Base-by-base conservation (phyloP, 1,284 basidiomycete genomes). In the Ceraceosorus guamensis region DNA sequence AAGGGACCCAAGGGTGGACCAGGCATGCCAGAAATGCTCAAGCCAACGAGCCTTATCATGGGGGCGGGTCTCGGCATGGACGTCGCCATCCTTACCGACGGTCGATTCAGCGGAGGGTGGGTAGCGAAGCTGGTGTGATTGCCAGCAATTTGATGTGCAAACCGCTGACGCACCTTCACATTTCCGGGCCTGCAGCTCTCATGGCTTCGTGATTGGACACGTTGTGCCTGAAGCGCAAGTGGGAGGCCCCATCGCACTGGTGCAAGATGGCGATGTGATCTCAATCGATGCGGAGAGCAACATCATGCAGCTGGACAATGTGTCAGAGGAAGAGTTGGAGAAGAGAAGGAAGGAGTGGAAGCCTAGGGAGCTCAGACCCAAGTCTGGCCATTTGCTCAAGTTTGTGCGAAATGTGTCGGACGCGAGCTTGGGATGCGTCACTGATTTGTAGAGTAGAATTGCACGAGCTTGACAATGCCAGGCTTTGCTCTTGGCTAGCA, bases 401-500 rank as follows among this genome's bases (percentile, higher is more conserved):
- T 74, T 71, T 48, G 60, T 65, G 10, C 65, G 67, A 48, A 70
- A 73, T 48, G 77, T 78, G 6, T 51, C 62, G 11, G 91, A 97
- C 76, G 92, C 90, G 16, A 88, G 86, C 72, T 84, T 83, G 37
- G 91, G 90, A 5, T 91, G 89, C 72, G 84, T 92, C 65, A 92
- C 89, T 43, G 90, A 92, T 76, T 82, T 83, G 46, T 89, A 59
- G 50, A 51, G 14, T 30, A 24, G 45, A 7, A 92, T 8, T 91
- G 84, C 76, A 91, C 88, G 88, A 92, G 73, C 44, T 50, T 13
- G 32, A 30, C 32, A 24, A 24, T 24, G 24, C 24, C 24, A 24
- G 24, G 24, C 24, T 24, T 24, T 3, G 24, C 24, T 24, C 24
- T 24, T 24, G 24, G 24, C 24, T 3, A 24, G 24, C 24, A 24